Evolutionary conservation across 768 basidiomycete species (phyloP).

Genomic region (Boletellus ananas): DNA sequence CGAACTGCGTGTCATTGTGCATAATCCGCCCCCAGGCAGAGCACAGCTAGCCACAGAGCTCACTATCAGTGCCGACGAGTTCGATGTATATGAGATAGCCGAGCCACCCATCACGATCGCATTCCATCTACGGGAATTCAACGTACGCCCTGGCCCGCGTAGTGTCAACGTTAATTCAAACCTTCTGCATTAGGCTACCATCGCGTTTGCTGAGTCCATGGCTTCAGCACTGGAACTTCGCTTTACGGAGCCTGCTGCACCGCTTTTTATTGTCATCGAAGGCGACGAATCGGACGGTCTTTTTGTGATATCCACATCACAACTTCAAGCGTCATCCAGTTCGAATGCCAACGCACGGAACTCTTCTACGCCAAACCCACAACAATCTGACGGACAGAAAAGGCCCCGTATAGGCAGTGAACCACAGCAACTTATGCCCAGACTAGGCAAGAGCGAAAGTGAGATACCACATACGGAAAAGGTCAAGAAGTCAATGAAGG

Average conservation of each 20-base stretch:
- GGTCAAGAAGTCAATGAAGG: slow-evolving; percentile 37
- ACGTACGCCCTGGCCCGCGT: slow-evolving; percentile 39
- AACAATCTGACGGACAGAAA: slow-evolving; percentile 17
- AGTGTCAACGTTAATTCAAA: background rate
- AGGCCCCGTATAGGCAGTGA: slow-evolving; percentile 23
- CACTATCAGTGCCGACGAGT: slow-evolving; percentile 73
- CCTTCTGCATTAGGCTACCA: slow-evolving; percentile 61
- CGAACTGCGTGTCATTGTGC: background rate
- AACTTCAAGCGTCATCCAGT: slow-evolving; percentile 36
- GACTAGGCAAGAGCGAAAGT: slow-evolving; percentile 10
- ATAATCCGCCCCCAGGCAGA: slow-evolving; percentile 39
- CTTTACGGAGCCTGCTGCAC: slow-evolving; percentile 70
- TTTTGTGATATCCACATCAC: slow-evolving; percentile 78
- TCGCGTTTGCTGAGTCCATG: slow-evolving; percentile 73
- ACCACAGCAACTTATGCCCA: slow-evolving; percentile 19
- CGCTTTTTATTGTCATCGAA: slow-evolving; percentile 76
- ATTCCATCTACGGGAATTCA: slow-evolving; percentile 83
- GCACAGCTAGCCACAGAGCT: slow-evolving; percentile 72
- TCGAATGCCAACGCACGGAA: slow-evolving; percentile 8
- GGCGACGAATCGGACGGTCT: slow-evolving; percentile 60
- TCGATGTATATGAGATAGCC: slow-evolving; percentile 70
- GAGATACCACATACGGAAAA: slow-evolving; percentile 48
- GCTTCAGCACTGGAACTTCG: slow-evolving; percentile 61
- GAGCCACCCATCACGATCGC: slow-evolving; percentile 62
- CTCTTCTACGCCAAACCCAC: slow-evolving; percentile 18